Base-by-base conservation (phyloP, 352 stramenopile species). In the Phytopythium vexans region DNA sequence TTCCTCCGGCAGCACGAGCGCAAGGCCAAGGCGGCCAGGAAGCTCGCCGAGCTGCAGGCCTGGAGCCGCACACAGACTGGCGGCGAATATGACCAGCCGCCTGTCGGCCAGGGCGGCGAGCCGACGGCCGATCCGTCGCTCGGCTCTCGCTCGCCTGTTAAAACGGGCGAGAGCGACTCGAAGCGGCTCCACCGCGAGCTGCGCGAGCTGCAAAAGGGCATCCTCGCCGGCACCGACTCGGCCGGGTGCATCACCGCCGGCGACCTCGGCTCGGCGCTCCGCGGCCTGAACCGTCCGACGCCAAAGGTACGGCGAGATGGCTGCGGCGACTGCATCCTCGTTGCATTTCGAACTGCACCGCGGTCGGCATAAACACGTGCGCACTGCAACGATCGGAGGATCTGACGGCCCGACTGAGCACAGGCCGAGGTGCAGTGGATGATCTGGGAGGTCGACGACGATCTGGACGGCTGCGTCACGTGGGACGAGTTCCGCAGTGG, bases 391-490 rank as follows among this genome's bases (percentile, higher is more conserved):
- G 6, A 40, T 27, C 21, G 21, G 21, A 27, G 21, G 21, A 27
- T 27, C 21, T 27, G 21, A 27, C 21, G 21, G 21, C 21, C 21
- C 21, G 21, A 8, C 31, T 45, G 21, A 9, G 16, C 31, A 27
- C 48, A 97, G 78, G 80, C 76, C 40, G 90, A 98, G 52, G 74
- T 97, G 12, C 88, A 98, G 55, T 94, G 97, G 70, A 98, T 99
- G 73, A 96, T 98, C 47, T 99, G 95, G 96, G 95, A 98, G 65
- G 84, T 97, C 3, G 96, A 98, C 68, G 92, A 98, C 54, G 96
- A 98, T 49, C 68, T 97, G 12, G 95, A 99, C 70, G 91, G 86
- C 32, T 72, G 64, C 41, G 60, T 98, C 47, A 87, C 88, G 47
- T 97, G 90, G 85, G 78, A 97, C 34, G 96, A 98, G 68, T 98